Conservation (phyloP, 2,329 filamentous ascomycete genomes). For the Ophidiomyces ophidiicola region DNA sequence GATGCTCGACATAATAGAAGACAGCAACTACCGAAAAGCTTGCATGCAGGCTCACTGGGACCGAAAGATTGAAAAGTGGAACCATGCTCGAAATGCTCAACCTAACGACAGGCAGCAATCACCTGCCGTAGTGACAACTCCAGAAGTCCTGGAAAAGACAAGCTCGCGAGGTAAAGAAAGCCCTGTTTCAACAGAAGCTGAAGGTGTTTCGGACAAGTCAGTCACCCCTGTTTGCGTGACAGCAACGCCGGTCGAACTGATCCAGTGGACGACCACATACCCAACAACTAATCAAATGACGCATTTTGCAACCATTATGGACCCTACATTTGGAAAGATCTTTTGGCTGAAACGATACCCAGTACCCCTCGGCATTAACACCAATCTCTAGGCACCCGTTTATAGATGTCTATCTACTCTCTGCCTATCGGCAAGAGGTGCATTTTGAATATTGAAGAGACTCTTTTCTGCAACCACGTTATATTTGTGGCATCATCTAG, state of each 20-base stretch:
- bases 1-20: constrained; percentile 23
- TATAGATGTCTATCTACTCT: constrained; percentile 39
- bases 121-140: not conserved
- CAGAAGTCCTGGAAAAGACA: constrained; percentile 16
- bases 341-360: constrained; percentile 33
- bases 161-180: constrained; percentile 12
- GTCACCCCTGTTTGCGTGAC: constrained; percentile 14
- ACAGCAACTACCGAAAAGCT: constrained; percentile 25
- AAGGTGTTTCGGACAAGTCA: not conserved
- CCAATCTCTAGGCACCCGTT: constrained; percentile 58
- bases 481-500: too few relatives aligned
- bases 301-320: constrained; percentile 48
- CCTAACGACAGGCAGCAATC: not conserved
- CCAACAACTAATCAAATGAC: constrained; percentile 47
- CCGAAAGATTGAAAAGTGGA: constrained; percentile 20
- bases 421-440: too few relatives aligned
- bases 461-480: too few relatives aligned
- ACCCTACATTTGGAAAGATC: constrained; percentile 39
- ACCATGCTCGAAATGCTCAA: constrained; percentile 10
- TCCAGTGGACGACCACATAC: constrained; percentile 39
- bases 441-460: too few relatives aligned
- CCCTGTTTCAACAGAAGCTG: not conserved
- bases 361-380: constrained; percentile 1
- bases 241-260: constrained; percentile 27
- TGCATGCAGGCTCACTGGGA: constrained; percentile 33